Evolutionary conservation across 345 rosid species (phyloP).

Genomic region (Mangifera indica): DNA sequence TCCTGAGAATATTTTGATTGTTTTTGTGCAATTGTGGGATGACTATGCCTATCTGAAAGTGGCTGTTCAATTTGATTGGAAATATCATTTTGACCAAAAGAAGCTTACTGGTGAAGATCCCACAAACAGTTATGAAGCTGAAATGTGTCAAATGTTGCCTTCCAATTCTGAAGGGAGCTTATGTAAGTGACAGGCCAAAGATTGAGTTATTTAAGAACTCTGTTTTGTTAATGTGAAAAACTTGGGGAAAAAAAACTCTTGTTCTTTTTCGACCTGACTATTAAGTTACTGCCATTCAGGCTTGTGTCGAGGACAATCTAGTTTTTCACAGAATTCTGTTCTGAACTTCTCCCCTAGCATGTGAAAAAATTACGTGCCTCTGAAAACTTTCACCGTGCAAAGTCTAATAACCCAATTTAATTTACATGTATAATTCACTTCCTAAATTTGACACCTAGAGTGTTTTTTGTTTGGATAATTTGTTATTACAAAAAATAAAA

Average conservation of each 20-base stretch:
- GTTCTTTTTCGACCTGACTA: background rate
- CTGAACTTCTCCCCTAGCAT: background rate
- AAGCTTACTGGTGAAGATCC: background rate
- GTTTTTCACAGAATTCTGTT: background rate
- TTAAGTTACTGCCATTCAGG: background rate
- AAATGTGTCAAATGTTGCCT: no score
- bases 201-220: background rate
- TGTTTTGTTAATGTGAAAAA: conserved; percentile 3
- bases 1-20: background rate
- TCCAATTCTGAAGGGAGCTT: conserved; percentile 8
- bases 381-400: no score
- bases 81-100: background rate
- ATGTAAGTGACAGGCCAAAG: background rate
- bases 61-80: background rate
- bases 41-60: background rate
- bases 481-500: no score
- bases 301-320: no score
- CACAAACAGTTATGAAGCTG: no score
- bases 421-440: no score
- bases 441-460: no score
- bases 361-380: no score
- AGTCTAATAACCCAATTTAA: no score
- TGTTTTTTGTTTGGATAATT: no score
- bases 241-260: no score
- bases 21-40: background rate